Conservation (phyloP, 23 red algal species). For the Chondrus crispus region DNA sequence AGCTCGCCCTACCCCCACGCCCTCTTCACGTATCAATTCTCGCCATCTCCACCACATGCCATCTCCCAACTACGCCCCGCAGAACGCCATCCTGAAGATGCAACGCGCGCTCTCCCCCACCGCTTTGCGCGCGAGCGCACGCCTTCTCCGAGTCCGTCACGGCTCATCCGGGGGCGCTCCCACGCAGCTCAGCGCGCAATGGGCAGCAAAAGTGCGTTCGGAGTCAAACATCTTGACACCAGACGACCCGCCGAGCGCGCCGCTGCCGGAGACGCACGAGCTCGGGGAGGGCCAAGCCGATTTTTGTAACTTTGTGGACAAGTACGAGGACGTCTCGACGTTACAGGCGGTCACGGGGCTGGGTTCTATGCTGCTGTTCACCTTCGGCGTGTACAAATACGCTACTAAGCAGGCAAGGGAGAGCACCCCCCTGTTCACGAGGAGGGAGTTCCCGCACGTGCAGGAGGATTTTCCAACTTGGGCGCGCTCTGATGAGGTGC, state of each 20-base stretch:
- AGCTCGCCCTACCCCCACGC: no score
- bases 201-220: conserved; percentile 39
- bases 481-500: background rate
- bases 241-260: conserved; percentile 63
- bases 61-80: no score
- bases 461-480: conserved; percentile 40
- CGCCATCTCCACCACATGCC: no score
- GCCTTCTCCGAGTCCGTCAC: background rate
- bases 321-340: conserved; percentile 58
- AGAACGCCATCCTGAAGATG: background rate
- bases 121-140: background rate
- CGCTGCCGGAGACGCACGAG: conserved; percentile 74
- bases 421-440: conserved; percentile 22
- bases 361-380: conserved; percentile 18
- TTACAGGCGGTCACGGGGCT: conserved; percentile 41
- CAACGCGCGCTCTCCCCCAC: background rate
- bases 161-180: background rate
- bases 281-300: conserved; percentile 61
- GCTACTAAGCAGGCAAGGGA: background rate
- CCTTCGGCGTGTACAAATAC: conserved; percentile 20
- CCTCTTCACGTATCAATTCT: no score
- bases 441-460: conserved; percentile 39
- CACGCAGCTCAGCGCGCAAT: conserved; percentile 17
- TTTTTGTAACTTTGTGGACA: conserved; percentile 85
- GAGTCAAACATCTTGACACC: conserved; percentile 48